Evolutionary conservation across 1,139 yeast species (phyloP).

Genomic region (Groenewaldozyma sp.): DNA sequence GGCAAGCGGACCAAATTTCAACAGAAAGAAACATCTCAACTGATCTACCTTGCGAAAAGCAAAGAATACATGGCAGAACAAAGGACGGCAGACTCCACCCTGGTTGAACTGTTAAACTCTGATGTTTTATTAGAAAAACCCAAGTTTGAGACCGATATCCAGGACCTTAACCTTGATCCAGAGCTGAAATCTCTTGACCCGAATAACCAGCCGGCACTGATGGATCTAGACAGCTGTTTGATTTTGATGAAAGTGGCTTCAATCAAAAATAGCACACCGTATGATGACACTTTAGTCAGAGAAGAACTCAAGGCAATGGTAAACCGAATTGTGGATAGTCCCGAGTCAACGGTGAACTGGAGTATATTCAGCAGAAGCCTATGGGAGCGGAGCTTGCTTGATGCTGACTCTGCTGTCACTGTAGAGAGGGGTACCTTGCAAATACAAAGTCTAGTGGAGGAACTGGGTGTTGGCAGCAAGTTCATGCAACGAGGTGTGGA

Average conservation of each 20-base stretch:
- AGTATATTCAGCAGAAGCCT: slow-evolving; percentile 70
- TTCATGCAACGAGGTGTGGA: slow-evolving; percentile 13
- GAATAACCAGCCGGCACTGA: slow-evolving; percentile 66
- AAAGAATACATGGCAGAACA: slow-evolving; percentile 19
- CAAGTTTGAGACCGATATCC: slow-evolving; percentile 31
- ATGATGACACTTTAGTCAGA: slow-evolving; percentile 58
- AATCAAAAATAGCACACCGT: slow-evolving; percentile 61
- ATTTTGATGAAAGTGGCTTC: slow-evolving; percentile 58
- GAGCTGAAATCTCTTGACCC: slow-evolving; percentile 64
- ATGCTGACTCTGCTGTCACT: slow-evolving; percentile 72
- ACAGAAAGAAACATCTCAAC: slow-evolving; percentile 55
- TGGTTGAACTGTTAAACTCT: slow-evolving; percentile 53
- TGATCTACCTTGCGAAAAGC: slow-evolving; percentile 71
- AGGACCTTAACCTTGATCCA: slow-evolving; percentile 29
- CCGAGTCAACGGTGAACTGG: slow-evolving; percentile 54
- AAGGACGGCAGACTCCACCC: slow-evolving; percentile 16
- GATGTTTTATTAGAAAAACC: slow-evolving; percentile 77
- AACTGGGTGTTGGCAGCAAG: slow-evolving; percentile 41
- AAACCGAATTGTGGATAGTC: slow-evolving; percentile 54
- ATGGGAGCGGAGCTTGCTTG: slow-evolving; percentile 84
- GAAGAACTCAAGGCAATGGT: slow-evolving; percentile 76
- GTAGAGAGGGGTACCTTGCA: slow-evolving; percentile 91
- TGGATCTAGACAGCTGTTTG: slow-evolving; percentile 64
- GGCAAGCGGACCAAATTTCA: slow-evolving; percentile 87
- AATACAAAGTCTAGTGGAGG: slow-evolving; percentile 87